Evolutionary conservation across 352 stramenopile genomes (phyloP).

Genomic region (Pythium grandisporangium): DNA sequence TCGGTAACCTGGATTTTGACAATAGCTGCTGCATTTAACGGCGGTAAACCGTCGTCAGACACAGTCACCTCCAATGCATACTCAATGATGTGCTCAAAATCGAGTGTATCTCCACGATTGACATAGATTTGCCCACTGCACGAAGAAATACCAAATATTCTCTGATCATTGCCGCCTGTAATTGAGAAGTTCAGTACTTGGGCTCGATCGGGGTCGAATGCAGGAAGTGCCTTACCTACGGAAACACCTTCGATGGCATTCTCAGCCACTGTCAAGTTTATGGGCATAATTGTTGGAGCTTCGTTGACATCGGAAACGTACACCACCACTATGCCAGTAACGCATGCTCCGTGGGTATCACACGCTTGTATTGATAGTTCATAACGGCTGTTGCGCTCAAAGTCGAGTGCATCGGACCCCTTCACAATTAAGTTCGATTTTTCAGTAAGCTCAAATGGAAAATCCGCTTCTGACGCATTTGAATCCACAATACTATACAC

Average conservation of each 20-base stretch:
- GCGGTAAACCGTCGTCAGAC: constrained; percentile 24
- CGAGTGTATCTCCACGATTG: constrained; percentile 17
- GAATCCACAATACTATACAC: background rate
- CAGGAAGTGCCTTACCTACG: constrained; percentile 13
- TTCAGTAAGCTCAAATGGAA: constrained; percentile 4
- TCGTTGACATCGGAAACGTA: constrained; percentile 19
- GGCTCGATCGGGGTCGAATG: constrained; percentile 16
- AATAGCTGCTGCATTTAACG: constrained; percentile 13
- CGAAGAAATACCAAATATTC: constrained; percentile 30
- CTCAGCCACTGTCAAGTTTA: constrained; percentile 1
- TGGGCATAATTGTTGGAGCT: constrained; percentile 3
- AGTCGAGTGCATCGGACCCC: constrained; percentile 5
- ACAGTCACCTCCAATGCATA: constrained; percentile 21
- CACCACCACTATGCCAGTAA: constrained; percentile 3
- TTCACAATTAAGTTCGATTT: constrained; percentile 1
- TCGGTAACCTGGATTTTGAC: constrained; percentile 22
- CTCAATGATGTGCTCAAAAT: constrained; percentile 20
- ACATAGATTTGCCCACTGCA: constrained; percentile 49
- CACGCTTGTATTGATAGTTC: constrained; percentile 8
- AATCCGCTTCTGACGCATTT: background rate
- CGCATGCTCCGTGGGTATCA: constrained; percentile 9
- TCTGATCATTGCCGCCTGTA: constrained; percentile 10
- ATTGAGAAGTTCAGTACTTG: constrained; percentile 19
- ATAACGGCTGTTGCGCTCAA: constrained; percentile 8
- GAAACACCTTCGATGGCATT: constrained; percentile 10